Percentiles rank a stretch among this genome's conserved stretches.
phyloP scores from a whole-genome alignment of 1,139 yeast species.

The Suhomyces taliae region DNA sequence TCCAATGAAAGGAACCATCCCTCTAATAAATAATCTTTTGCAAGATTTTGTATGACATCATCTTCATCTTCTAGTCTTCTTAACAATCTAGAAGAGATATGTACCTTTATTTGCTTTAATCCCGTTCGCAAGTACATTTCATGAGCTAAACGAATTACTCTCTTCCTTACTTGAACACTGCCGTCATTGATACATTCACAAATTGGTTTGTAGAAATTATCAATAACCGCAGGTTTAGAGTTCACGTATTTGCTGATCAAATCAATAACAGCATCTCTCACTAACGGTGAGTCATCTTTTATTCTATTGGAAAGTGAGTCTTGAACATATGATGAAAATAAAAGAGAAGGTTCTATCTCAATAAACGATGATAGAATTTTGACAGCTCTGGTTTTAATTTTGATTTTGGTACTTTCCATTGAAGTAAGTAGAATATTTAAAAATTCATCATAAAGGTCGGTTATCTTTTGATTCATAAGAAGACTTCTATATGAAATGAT shows the following conservation, averaged over 20 bases:
- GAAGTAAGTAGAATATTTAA: constrained; percentile 48
- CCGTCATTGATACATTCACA: constrained; percentile 55
- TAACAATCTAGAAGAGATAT: constrained; percentile 52
- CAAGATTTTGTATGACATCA: constrained; percentile 48
- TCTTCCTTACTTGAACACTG: constrained; percentile 64
- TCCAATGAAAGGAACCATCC: constrained; percentile 41
- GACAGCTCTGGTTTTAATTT: constrained; percentile 64
- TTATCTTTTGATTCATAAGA: constrained; percentile 32
- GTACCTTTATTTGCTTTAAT: constrained; percentile 33
- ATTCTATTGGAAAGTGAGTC: constrained; percentile 53
- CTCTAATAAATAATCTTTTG: constrained; percentile 40
- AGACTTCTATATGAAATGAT: constrained; percentile 11
- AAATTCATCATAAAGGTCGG: constrained; percentile 52
- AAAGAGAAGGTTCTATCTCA: constrained; percentile 50
- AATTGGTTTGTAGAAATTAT: constrained; percentile 51
- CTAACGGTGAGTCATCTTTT: constrained; percentile 64
- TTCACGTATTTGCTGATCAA: constrained; percentile 54
- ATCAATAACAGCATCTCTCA: constrained; percentile 74
- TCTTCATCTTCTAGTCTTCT: constrained; percentile 71
- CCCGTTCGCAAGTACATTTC: constrained; percentile 45
- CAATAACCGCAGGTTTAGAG: constrained; percentile 43
- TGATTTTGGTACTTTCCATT: constrained; percentile 55
- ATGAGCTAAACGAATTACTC: constrained; percentile 54
- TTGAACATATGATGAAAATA: constrained; percentile 52
- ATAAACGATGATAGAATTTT: constrained; percentile 50